Percentiles rank a stretch among this genome's conserved stretches.
Conservation (phyloP, 495 filamentous ascomycete genomes). For the Aspergillus conjunctus region DNA sequence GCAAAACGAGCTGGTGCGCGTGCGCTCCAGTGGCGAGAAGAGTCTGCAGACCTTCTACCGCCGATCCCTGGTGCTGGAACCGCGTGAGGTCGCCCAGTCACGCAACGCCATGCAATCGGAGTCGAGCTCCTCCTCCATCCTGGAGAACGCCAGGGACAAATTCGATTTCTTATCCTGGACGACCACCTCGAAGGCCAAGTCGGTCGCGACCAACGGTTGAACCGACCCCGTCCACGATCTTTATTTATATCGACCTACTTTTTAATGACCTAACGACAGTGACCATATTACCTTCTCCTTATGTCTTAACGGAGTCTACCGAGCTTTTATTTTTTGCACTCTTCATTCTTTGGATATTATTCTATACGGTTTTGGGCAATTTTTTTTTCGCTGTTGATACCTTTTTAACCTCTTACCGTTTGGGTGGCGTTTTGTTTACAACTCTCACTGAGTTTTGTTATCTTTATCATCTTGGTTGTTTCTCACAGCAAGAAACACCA, state of each 20-base stretch:
- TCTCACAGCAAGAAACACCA: constrained; percentile 4
- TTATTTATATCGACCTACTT: constrained; percentile 11
- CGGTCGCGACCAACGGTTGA: constrained; percentile 48
- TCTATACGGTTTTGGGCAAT: neutral
- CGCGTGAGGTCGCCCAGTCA: constrained; percentile 57
- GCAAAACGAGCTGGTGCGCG: constrained; percentile 76
- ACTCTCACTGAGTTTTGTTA: constrained; percentile 13
- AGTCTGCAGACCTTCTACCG: constrained; percentile 82
- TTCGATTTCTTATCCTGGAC: constrained; percentile 62
- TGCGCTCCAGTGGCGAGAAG: constrained; percentile 75
- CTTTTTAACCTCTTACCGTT: constrained; percentile 20
- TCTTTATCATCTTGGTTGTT: neutral
- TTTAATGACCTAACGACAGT: constrained; percentile 23
- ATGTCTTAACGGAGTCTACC: constrained; percentile 22
- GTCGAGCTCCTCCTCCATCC: constrained; percentile 47
- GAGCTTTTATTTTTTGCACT: neutral
- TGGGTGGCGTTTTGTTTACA: constrained; percentile 18
- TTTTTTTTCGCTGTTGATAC: constrained; percentile 23
- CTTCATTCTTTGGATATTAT: constrained; percentile 9
- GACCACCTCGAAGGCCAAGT: constrained; percentile 51
- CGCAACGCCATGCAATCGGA: constrained; percentile 32
- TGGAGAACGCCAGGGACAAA: constrained; percentile 58
- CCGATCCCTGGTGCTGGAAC: constrained; percentile 85
- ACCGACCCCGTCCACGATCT: constrained; percentile 12
- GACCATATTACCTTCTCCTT: constrained; percentile 11